Percentiles rank a stretch among this genome's conserved stretches.
Conservation (phyloP, 176 grass and related monocot species). For the Triticum turgidum region DNA sequence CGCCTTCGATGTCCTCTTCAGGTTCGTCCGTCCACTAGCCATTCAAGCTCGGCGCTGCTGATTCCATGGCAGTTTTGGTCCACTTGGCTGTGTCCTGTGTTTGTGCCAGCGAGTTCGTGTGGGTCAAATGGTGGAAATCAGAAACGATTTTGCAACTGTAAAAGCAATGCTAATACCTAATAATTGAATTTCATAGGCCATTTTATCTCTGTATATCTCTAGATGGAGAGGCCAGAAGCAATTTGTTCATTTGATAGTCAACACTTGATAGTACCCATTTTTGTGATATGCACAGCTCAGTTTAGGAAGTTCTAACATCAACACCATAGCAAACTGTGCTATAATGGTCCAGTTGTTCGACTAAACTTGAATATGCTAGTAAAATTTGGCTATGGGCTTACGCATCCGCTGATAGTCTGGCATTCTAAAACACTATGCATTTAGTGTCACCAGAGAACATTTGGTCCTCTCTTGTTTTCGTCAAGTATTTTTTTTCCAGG, state of each 20-base stretch:
- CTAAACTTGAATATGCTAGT: background rate
- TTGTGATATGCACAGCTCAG: background rate
- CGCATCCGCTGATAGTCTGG: background rate
- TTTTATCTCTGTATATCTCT: background rate
- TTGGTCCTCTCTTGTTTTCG: slow-evolving; percentile 2
- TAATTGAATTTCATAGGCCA: background rate
- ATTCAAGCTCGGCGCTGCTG: no score
- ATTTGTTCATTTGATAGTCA: background rate
- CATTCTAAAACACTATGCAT: background rate
- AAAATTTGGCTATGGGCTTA: background rate
- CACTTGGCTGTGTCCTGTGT: no score
- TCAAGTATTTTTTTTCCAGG: background rate
- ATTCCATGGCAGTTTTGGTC: background rate
- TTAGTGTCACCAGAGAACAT: background rate
- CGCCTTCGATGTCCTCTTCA: slow-evolving; percentile 86
- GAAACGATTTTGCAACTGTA: background rate
- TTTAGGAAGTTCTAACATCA: background rate
- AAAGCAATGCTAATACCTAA: background rate
- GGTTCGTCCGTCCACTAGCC: slow-evolving; percentile 31
- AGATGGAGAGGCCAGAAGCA: background rate
- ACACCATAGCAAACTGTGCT: background rate
- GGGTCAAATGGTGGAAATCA: background rate
- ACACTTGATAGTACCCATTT: background rate
- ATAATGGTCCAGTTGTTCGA: background rate
- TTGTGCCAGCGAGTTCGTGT: background rate